Evolutionary conservation across 495 filamentous ascomycete genomes (phyloP).

Genomic region (Hypomontagnella monticulosa): DNA sequence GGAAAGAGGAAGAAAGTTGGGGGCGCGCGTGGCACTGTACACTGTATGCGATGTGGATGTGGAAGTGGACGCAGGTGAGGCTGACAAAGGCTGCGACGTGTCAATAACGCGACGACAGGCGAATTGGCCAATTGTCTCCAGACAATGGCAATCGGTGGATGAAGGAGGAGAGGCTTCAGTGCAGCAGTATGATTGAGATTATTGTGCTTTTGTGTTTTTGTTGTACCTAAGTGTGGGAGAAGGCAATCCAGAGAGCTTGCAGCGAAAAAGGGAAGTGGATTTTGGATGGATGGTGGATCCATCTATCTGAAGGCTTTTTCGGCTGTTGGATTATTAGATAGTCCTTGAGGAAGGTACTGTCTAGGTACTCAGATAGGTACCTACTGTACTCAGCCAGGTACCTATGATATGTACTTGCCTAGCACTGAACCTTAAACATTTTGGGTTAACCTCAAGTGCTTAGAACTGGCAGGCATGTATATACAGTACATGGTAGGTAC

Average conservation of each 20-base stretch:
- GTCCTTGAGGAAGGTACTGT: slow-evolving; percentile 16
- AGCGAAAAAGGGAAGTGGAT: slow-evolving; percentile 37
- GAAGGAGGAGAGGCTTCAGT: slow-evolving; percentile 32
- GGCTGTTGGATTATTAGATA: slow-evolving; percentile 42
- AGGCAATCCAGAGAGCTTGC: slow-evolving; percentile 32
- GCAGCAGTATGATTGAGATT: slow-evolving; percentile 22
- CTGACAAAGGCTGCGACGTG: slow-evolving; percentile 28
- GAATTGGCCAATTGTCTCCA: slow-evolving; percentile 46
- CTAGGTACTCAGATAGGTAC: neutral
- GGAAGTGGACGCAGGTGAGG: slow-evolving; percentile 18
- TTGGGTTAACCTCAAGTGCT: too few species aligned
- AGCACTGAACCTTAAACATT: too few species aligned
- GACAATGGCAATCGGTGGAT: slow-evolving; percentile 42
- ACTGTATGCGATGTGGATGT: slow-evolving; percentile 21
- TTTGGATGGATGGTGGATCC: slow-evolving; percentile 12
- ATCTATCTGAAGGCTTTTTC: slow-evolving; percentile 42
- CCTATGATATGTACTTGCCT: too few species aligned
- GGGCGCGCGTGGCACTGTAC: slow-evolving; percentile 32
- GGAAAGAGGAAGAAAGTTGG: slow-evolving; percentile 12
- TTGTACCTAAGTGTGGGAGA: slow-evolving; percentile 24
- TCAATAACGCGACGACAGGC: slow-evolving; percentile 34
- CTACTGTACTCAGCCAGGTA: too few species aligned
- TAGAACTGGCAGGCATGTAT: neutral
- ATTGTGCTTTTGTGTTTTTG: slow-evolving; percentile 32
- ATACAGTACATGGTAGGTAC: slow-evolving; percentile 1